Evolutionary conservation across 129 eudicot genomes (phyloP).

Genomic region (Tanacetum coccineum): DNA sequence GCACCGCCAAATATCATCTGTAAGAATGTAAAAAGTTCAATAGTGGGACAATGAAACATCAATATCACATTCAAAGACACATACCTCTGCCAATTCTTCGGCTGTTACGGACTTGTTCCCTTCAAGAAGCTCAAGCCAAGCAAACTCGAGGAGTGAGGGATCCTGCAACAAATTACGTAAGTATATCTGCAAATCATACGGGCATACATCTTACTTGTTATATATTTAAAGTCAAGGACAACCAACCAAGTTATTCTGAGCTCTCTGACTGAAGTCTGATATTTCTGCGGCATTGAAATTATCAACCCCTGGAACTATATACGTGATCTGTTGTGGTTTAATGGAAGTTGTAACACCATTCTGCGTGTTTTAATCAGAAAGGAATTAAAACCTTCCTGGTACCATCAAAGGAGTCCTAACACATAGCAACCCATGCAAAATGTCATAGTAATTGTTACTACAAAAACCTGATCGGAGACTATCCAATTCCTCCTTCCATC

Average conservation of each 20-base stretch:
- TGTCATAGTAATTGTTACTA: conserved; percentile 31
- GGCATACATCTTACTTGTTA: not conserved
- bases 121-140: conserved; percentile 97
- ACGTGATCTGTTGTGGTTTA: conserved; percentile 93
- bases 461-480: conserved; percentile 86
- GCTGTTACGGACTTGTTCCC: conserved; percentile 68
- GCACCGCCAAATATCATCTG: conserved; percentile 97
- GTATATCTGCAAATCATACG: conserved; percentile 10
- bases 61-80: conserved; percentile 21
- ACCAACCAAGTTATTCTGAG: conserved; percentile 77
- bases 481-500: conserved; percentile 99
- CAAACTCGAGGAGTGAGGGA: conserved; percentile 89
- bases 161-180: conserved; percentile 48
- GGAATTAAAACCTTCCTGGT: conserved; percentile 22
- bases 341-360: conserved; percentile 77
- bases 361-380: conserved; percentile 45
- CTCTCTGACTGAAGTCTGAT: conserved; percentile 66
- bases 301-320: conserved; percentile 82
- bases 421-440: conserved; percentile 41
- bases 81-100: conserved; percentile 94
- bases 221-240: conserved; percentile 15
- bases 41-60: conserved; percentile 26
- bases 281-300: conserved; percentile 60
- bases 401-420: conserved; percentile 24
- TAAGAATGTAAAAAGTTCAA: conserved; percentile 37